These are phyloP conservation scores for Yamadazyma dushanensis DNA, from an alignment of 1,139 yeast genomes.

Conservation along the genomic window DNA sequence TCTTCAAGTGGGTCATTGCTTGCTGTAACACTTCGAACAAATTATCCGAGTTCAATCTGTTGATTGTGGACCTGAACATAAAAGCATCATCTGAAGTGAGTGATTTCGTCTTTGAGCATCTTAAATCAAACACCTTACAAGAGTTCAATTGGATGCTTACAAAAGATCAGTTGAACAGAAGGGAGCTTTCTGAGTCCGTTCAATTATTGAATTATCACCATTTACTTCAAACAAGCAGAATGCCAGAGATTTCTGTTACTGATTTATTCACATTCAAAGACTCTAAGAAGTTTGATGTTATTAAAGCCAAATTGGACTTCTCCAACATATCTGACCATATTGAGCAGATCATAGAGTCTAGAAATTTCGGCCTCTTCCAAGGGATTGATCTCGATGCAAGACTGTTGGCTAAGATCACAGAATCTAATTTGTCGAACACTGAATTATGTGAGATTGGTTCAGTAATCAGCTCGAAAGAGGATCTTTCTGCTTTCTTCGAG, in stretches of 20 bases:
- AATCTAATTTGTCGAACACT: background rate
- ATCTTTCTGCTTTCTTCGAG: conserved; percentile 4
- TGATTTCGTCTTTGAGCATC: background rate
- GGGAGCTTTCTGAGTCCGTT: conserved; percentile 6
- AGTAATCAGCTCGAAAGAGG: conserved; percentile 2
- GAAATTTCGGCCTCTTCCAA: conserved; percentile 9
- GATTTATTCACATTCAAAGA: conserved; percentile 11
- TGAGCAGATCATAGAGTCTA: conserved; percentile 5
- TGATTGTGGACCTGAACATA: conserved; percentile 7
- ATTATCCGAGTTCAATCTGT: background rate
- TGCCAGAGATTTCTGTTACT: conserved; percentile 10
- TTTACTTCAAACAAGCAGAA: conserved; percentile 5
- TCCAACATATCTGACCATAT: conserved; percentile 9
- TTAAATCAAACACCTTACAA: conserved; percentile 2
- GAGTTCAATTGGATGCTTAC: conserved; percentile 19
- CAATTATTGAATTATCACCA: conserved; percentile 9
- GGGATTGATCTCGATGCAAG: conserved; percentile 4
- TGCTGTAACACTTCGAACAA: conserved; percentile 1
- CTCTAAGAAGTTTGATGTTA: conserved; percentile 7
- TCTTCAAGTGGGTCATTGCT: conserved; percentile 10
- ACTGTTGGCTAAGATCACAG: conserved; percentile 1
- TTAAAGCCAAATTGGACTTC: conserved; percentile 8
- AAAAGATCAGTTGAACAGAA: conserved; percentile 14
- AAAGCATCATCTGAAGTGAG: conserved; percentile 5
- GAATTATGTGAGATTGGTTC: conserved; percentile 9